Base-by-base conservation (phyloP, 2,329 filamentous ascomycete species). In the Ascochyta koolunga region DNA sequence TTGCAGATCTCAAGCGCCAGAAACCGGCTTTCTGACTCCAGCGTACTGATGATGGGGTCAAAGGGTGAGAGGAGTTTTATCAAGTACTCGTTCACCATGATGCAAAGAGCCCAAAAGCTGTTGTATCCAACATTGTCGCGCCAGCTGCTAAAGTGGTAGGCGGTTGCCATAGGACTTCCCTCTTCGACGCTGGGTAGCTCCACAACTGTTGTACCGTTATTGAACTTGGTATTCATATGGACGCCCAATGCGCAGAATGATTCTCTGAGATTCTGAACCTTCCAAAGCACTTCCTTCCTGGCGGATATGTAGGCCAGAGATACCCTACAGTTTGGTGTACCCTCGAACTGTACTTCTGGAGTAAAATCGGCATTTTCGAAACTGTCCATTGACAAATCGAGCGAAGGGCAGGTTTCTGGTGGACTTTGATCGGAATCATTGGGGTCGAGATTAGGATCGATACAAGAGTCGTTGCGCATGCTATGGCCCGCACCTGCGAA, bases 1-100 rank as follows among this genome's bases (percentile, higher is more conserved):
- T 71, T 71, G 57, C 69, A 72, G 4, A 73, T 71, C 16, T 73
- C 62, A 2, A 65, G 43, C 10, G 68, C 67, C 13, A 70, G 31
- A 18, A 54, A 58, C 8, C 62, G 67, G 32, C 61, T 69, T 45
- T 72, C 68, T 7, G 62, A 59, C 54, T 71, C 62, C 1, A 73
- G 39, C 5, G 49, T 56, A 42, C 64, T 63, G 32, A 59, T 45
- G 5, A 47, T 46, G 6, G 65, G 61, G 33, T 69, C 61, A 31
- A 50, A 65, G 2, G 61, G 54, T n/a, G 64, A 62, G 1, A 72
- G 59, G 1, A 72, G 56, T 43, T 63, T 65, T 48, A 70, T 65
- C 13, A 71, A 44, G 35, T 67, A 46, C 56, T 68, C 69, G 47
- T 71, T 72, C 8, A 62, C 60, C 19, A 71, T 41, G 39, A 73